Percentiles rank a stretch among this genome's conserved stretches.
Conservation (phyloP, 2,329 filamentous ascomycete species). For the Sclerotinia trifoliorum region DNA sequence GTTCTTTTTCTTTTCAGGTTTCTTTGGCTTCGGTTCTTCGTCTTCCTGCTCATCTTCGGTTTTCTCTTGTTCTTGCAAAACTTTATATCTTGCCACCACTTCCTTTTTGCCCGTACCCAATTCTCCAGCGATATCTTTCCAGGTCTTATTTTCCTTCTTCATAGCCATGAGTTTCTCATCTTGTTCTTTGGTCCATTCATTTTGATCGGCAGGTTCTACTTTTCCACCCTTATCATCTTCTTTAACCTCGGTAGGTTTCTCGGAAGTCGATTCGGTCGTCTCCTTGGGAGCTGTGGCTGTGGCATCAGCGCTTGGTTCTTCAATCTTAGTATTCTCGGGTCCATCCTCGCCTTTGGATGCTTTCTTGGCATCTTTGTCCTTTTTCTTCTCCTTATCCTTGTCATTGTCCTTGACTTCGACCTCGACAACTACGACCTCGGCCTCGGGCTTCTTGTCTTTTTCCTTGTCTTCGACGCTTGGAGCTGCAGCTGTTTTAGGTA, state of each 20-base stretch:
- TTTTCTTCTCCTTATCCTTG: not conserved
- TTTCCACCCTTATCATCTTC: conserved; percentile 15
- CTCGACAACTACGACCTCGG: not conserved
- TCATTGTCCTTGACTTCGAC: conserved; percentile 3
- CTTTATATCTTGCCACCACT: conserved; percentile 26
- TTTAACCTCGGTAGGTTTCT: conserved; percentile 1
- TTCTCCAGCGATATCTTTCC: conserved; percentile 32
- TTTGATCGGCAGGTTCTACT: conserved; percentile 3
- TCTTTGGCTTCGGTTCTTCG: not conserved
- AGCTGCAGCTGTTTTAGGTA: not conserved
- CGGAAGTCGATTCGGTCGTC: not conserved
- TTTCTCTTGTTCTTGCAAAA: conserved; percentile 23
- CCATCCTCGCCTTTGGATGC: conserved; percentile 11
- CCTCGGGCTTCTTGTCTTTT: not conserved
- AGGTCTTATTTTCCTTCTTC: conserved; percentile 33
- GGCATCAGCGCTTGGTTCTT: conserved; percentile 11
- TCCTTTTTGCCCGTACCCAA: conserved; percentile 26
- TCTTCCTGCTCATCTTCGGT: conserved; percentile 3
- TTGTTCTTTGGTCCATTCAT: conserved; percentile 34
- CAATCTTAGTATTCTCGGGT: not conserved
- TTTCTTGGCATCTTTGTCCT: not conserved
- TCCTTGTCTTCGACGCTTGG: not conserved
- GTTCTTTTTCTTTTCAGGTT: not conserved
- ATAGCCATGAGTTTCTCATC: conserved; percentile 33
- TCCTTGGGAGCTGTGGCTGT: conserved; percentile 19